Conservation (phyloP, 495 filamentous ascomycete genomes). For the Trichoderma erinaceum region DNA sequence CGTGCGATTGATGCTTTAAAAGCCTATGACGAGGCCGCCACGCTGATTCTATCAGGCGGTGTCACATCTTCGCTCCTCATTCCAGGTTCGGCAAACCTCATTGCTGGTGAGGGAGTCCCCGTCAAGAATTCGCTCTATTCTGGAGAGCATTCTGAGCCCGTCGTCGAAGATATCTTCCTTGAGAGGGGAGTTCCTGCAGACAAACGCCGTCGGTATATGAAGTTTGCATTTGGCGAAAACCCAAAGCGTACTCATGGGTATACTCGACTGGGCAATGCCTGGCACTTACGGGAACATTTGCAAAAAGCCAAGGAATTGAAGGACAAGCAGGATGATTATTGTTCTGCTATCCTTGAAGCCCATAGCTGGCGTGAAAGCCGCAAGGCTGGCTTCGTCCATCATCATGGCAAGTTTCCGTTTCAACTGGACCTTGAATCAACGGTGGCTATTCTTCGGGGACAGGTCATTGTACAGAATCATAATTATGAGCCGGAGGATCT, state of each 20-base stretch:
- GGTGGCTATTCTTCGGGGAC: slow-evolving; percentile 37
- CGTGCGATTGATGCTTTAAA: slow-evolving; percentile 45
- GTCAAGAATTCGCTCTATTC: slow-evolving; percentile 40
- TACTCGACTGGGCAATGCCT: slow-evolving; percentile 40
- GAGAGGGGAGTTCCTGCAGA: slow-evolving; percentile 35
- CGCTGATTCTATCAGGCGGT: slow-evolving; percentile 47
- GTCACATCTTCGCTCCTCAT: slow-evolving; percentile 51
- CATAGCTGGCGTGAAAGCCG: slow-evolving; percentile 22
- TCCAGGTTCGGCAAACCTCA: slow-evolving; percentile 49
- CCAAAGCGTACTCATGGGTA: slow-evolving; percentile 37
- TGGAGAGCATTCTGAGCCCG: slow-evolving; percentile 28
- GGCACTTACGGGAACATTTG: slow-evolving; percentile 45
- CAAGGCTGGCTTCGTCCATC: slow-evolving; percentile 22
- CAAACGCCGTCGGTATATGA: slow-evolving; percentile 45
- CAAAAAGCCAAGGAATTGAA: slow-evolving; percentile 38
- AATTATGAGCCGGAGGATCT: slow-evolving; percentile 49
- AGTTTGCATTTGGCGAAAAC: slow-evolving; percentile 57
- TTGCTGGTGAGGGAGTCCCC: slow-evolving; percentile 48
- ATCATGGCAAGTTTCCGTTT: slow-evolving; percentile 28
- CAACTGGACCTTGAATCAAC: slow-evolving; percentile 44
- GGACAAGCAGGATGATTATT: slow-evolving; percentile 44
- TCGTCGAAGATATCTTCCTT: slow-evolving; percentile 46
- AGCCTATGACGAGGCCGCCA: slow-evolving; percentile 38
- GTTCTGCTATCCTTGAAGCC: slow-evolving; percentile 29
- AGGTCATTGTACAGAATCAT: slow-evolving; percentile 48